Evolutionary conservation across 1,139 yeast genomes (phyloP).

Genomic region (Petasospora fabianii): DNA sequence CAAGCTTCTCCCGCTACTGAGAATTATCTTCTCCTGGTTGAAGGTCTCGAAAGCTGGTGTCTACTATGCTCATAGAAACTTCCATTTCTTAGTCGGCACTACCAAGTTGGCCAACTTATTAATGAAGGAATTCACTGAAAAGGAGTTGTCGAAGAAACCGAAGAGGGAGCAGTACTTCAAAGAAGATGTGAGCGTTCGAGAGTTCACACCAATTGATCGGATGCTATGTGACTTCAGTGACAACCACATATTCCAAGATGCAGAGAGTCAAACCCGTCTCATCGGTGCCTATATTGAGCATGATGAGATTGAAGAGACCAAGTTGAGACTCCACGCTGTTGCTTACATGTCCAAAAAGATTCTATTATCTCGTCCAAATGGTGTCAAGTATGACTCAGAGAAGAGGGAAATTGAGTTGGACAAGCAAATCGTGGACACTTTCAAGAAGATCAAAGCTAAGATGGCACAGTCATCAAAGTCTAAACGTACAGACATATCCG

Average conservation of each 20-base stretch:
- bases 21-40: slow-evolving; percentile 55
- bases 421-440: slow-evolving; percentile 6
- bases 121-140: slow-evolving; percentile 3
- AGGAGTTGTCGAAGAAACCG: slow-evolving; percentile 29
- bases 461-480: neutral
- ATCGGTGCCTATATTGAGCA: slow-evolving; percentile 29
- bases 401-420: slow-evolving; percentile 20
- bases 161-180: slow-evolving; percentile 51
- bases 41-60: slow-evolving; percentile 42
- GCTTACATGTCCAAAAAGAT: slow-evolving; percentile 33
- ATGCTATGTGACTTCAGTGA: slow-evolving; percentile 55
- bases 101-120: slow-evolving; percentile 29
- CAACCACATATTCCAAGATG: slow-evolving; percentile 33
- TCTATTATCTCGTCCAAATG: slow-evolving; percentile 30
- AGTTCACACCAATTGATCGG: slow-evolving; percentile 50
- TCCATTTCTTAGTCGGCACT: slow-evolving; percentile 34
- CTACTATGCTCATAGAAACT: slow-evolving; percentile 36
- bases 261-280: slow-evolving; percentile 29
- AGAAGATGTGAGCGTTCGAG: slow-evolving; percentile 63
- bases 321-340: slow-evolving; percentile 36
- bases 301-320: slow-evolving; percentile 31
- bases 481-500: neutral
- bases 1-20: slow-evolving; percentile 30
- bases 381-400: slow-evolving; percentile 30
- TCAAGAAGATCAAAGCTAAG: slow-evolving; percentile 5